phyloP scores from a whole-genome alignment of 2,329 filamentous ascomycete species.

The Diaporthe australafricana region DNA sequence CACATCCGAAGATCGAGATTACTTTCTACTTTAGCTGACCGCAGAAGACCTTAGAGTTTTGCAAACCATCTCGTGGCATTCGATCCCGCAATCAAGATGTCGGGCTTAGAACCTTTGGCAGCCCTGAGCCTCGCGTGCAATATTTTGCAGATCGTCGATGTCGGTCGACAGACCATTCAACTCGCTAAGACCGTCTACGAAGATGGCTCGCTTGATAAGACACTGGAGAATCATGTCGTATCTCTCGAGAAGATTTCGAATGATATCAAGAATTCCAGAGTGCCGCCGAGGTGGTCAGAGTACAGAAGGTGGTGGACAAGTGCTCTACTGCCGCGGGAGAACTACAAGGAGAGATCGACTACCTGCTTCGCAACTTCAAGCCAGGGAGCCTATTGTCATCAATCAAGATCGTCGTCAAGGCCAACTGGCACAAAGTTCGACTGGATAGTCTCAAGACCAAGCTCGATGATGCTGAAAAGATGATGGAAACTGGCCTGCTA shows the following conservation, averaged over 20 bases:
- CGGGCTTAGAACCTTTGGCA: constrained; percentile 10
- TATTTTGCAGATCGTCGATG: constrained; percentile 5
- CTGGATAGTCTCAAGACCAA: constrained; percentile 3
- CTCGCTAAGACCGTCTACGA: background rate
- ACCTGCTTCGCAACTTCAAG: background rate
- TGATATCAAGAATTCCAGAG: background rate
- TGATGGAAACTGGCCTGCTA: constrained; percentile 1
- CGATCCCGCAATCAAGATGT: too few relatives aligned
- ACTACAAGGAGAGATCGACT: background rate
- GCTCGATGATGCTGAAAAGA: constrained; percentile 1
- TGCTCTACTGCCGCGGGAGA: background rate
- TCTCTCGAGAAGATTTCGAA: background rate
- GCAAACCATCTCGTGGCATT: too few relatives aligned
- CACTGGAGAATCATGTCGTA: background rate
- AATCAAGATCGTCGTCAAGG: background rate
- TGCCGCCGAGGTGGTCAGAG: too few relatives aligned
- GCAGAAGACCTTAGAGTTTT: too few relatives aligned
- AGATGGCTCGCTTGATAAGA: background rate
- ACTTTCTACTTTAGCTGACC: too few relatives aligned
- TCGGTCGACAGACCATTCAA: background rate
- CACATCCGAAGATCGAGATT: too few relatives aligned
- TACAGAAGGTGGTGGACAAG: background rate
- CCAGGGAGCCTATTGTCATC: background rate
- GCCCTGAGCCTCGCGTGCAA: constrained; percentile 15
- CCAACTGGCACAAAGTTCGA: background rate